These are phyloP conservation scores for Saccharum hybrid DNA, from an alignment of 202 grass and related monocot genomes.

Conservation along the genomic window DNA sequence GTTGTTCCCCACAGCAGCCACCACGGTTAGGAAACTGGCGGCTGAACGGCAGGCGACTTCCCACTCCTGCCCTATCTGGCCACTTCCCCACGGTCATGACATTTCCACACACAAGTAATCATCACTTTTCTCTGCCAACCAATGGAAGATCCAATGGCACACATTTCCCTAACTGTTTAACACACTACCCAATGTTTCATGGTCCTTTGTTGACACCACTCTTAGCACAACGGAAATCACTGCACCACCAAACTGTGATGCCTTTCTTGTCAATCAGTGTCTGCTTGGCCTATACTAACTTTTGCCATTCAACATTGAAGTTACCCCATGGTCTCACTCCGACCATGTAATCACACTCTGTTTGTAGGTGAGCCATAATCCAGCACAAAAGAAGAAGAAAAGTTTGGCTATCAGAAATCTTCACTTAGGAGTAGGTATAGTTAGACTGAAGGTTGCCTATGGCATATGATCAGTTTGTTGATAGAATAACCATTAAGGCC, in stretches of 20 bases:
- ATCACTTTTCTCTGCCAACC: not conserved
- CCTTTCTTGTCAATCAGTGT: too few relatives aligned
- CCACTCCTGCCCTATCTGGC: too few relatives aligned
- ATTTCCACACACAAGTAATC: not conserved
- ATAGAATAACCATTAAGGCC: not conserved
- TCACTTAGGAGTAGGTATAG: too few relatives aligned
- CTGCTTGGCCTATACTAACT: too few relatives aligned
- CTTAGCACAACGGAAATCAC: not conserved
- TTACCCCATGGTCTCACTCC: too few relatives aligned
- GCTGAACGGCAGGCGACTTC: too few relatives aligned
- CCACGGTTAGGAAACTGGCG: too few relatives aligned
- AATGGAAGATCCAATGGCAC: not conserved
- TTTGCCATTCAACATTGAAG: too few relatives aligned
- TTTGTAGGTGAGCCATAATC: not conserved
- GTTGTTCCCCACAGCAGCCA: too few relatives aligned
- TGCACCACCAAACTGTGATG: not conserved
- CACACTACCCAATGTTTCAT: not conserved
- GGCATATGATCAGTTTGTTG: not conserved
- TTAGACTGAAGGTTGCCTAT: too few relatives aligned
- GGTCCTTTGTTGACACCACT: not conserved
- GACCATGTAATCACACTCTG: too few relatives aligned
- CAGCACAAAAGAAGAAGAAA: not conserved
- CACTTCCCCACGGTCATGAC: too few relatives aligned
- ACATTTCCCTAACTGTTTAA: not conserved
- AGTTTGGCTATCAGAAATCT: not conserved